Evolutionary conservation across 2,329 filamentous ascomycete genomes (phyloP), one percentile per base, ranked within the genome.

Genomic region (Fusarium sp.): DNA sequence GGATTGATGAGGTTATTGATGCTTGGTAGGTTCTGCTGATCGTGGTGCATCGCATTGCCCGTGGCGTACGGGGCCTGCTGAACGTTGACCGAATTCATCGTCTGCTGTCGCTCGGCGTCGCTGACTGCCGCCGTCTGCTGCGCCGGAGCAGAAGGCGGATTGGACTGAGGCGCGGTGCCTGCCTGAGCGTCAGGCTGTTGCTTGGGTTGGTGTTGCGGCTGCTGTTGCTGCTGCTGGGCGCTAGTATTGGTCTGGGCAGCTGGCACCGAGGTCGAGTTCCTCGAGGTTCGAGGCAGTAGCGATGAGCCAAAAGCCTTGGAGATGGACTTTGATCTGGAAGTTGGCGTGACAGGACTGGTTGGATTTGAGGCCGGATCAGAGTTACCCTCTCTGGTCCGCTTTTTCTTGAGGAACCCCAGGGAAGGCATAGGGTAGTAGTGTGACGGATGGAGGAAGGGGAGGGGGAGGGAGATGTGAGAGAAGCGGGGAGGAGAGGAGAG

Each of bases 371-470:
- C 88, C 80, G 91, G 89, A 82, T 94, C 91, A 82, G 90, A 88
- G 82, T 92, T 90, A 82, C 91, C 93, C 87, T 98, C 95, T 91
- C 95, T 97, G 86, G 95, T 97, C 90, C 95, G 93, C 90, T 97
- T 98, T 91, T 98, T 98, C 90, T 98, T 98, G 83, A 98, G 91
- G 83, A 98, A 95, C 85, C 95, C 95, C 88, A 98, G 90, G 85
- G 91, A 94, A 92, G 95, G 97, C 97, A 99, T 98, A 81, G 80
- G 83, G 76, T 70, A 70, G 67, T 71, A 68, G 67, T 73, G 75
- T 70, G 72, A 75, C 59, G 66, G 61, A 66, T 68, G 71, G 61
- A 68, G 65, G 72, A 66, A 52, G 47, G 47, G 17, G 47, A 52
- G 47, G 74, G 66, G 68, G 68, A 64, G 71, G 50, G 59, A 58